These are phyloP conservation scores for Wickerhamiella siamensis DNA, from an alignment of 805 yeast species.

Conservation along the genomic window DNA sequence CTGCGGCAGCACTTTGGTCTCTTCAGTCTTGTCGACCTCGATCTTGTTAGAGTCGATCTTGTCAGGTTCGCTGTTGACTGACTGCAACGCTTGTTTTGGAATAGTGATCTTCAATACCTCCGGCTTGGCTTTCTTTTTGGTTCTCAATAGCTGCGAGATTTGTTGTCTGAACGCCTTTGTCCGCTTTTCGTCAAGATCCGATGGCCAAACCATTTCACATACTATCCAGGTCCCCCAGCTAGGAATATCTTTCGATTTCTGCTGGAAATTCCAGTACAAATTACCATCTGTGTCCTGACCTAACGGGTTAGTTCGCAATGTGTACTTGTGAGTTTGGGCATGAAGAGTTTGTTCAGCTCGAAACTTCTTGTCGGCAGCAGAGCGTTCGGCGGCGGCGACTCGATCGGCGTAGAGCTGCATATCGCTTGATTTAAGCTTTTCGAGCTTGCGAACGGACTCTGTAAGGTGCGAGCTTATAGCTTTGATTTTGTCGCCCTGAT, in stretches of 20 bases:
- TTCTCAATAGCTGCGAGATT: neutral
- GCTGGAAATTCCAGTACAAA: slow-evolving; percentile 26
- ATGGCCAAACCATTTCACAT: neutral
- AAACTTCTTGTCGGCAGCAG: slow-evolving; percentile 17
- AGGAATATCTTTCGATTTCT: slow-evolving; percentile 18
- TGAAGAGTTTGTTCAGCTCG: slow-evolving; percentile 20
- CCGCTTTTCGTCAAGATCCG: neutral
- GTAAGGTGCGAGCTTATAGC: slow-evolving; percentile 16
- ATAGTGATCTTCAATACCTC: too few relatives aligned
- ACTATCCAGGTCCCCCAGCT: slow-evolving; percentile 25
- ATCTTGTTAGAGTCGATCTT: too few relatives aligned
- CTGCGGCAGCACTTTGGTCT: neutral
- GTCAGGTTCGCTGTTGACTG: too few relatives aligned
- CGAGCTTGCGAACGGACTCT: slow-evolving; percentile 15
- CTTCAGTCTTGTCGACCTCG: too few relatives aligned
- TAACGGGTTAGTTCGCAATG: slow-evolving; percentile 23
- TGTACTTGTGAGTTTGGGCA: slow-evolving; percentile 19
- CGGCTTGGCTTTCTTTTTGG: too few relatives aligned
- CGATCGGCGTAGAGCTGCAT: slow-evolving; percentile 18
- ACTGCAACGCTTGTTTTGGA: too few relatives aligned
- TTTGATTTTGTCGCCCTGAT: slow-evolving; percentile 20
- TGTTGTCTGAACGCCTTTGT: neutral
- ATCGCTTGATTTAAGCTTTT: slow-evolving; percentile 15
- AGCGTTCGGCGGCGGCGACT: slow-evolving; percentile 18
- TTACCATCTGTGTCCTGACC: slow-evolving; percentile 25